A percentile compares a stretch with the other conserved stretches of the same genome.
phyloP scores from a whole-genome alignment of 2,329 filamentous ascomycete genomes.

The Trichoderma endophyticum region DNA sequence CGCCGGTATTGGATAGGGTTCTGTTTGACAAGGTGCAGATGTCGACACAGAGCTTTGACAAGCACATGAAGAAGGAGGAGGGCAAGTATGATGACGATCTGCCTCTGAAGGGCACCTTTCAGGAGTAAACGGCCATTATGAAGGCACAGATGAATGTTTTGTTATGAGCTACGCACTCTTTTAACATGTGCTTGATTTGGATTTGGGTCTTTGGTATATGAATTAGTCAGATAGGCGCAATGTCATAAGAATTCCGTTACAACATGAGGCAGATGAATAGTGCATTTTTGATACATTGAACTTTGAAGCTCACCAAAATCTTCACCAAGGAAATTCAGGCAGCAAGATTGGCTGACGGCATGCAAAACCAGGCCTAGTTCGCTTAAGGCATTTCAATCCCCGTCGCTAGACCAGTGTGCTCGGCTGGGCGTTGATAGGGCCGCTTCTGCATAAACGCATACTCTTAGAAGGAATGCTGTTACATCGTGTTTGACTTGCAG shows the following conservation, averaged over 20 bases:
- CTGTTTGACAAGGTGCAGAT: conserved; percentile 43
- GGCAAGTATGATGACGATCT: conserved; percentile 33
- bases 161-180: not conserved
- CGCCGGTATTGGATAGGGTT: conserved; percentile 35
- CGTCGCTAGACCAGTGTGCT: not conserved
- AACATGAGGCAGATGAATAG: not conserved
- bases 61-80: conserved; percentile 40
- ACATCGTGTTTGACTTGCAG: too few species aligned
- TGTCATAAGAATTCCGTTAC: not conserved
- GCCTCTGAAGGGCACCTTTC: conserved; percentile 35
- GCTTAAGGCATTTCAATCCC: not conserved
- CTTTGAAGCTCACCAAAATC: not conserved
- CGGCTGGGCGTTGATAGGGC: not conserved
- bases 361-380: not conserved
- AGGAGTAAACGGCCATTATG: conserved; percentile 20
- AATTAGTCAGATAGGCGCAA: not conserved
- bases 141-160: not conserved
- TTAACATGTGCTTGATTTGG: not conserved
- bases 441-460: not conserved
- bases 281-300: not conserved
- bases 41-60: conserved; percentile 42
- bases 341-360: not conserved
- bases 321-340: not conserved
- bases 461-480: not conserved
- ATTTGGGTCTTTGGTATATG: not conserved